Evolutionary conservation across 768 basidiomycete genomes (phyloP), one percentile per base, ranked within the genome.

Genomic region (Lactarius quietus): DNA sequence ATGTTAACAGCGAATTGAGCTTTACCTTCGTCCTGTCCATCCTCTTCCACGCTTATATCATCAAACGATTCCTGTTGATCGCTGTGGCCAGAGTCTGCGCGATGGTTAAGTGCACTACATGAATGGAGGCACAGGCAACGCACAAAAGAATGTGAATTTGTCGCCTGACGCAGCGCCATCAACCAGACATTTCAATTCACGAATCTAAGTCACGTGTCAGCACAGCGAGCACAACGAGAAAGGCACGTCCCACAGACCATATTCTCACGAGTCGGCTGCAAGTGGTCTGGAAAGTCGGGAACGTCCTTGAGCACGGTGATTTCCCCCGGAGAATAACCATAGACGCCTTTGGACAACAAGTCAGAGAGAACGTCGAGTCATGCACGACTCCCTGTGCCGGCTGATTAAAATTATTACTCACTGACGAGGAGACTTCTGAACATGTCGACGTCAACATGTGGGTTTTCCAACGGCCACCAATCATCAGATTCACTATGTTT

Each of bases 71-170:
- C 8, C 33, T 66, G 59, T 41, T 73, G 73, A 17, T 67, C 70
- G 1, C 71, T 69, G 35, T 74, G 71, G 1, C 73, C 73, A 4
- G 71, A 69, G 33, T 67, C 73, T 74, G 33, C 15, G 35, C n/a
- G 8, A 8, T 33, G 35, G 10, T 57, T n/a, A 61, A 36, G 5
- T 6, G 20, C 10, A 17, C 7, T n/a, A n/a, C 26, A 9, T 3
- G 6, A 12, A 20, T 33, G 6, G 29, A 20, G 41, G 17, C 12
- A 20, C 5, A 20, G 29, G 41, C 18, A n/a, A 60, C 73, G 12
- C 41, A 75, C 74, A 75, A 29, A 73, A 61, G 31, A 74, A 73
- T 15, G 59, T 65, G 17, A 73, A 68, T 28, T 29, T 64, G 54
- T 75, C 74, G 23, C 70, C 73, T 3, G 67, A 23, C n/a, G 60